These are phyloP conservation scores for Taxawa tesnikishii DNA, from an alignment of 2,329 filamentous ascomycete species.

Conservation along the genomic window DNA sequence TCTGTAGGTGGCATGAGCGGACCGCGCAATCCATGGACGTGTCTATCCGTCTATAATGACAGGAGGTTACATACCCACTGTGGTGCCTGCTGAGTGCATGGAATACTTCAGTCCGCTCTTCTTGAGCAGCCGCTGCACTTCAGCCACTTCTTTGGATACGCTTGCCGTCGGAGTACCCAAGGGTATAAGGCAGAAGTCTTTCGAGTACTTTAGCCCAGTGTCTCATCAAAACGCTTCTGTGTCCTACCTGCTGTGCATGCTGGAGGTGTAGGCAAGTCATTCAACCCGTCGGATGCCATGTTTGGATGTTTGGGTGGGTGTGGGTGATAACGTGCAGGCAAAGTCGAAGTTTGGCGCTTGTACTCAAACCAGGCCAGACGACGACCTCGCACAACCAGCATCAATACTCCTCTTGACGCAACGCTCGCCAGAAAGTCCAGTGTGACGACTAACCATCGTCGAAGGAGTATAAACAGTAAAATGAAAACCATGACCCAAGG, in stretches of 20 bases:
- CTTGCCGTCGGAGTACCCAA: conserved; percentile 44
- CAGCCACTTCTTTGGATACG: conserved; percentile 60
- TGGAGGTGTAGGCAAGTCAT: conserved; percentile 46
- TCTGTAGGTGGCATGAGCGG: conserved; percentile 42
- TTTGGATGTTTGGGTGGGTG: not conserved
- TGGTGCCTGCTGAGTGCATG: conserved; percentile 92
- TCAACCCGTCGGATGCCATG: conserved; percentile 18
- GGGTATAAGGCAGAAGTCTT: conserved; percentile 86
- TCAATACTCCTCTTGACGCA: no score
- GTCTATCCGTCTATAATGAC: no score
- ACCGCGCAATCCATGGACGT: no score
- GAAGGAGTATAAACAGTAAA: no score
- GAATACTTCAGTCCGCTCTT: conserved; percentile 68
- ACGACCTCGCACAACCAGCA: no score
- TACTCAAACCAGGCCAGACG: no score
- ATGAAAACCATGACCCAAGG: no score
- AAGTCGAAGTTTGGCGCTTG: no score
- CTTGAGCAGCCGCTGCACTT: conserved; percentile 74
- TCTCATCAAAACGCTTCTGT: not conserved
- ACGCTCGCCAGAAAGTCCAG: no score
- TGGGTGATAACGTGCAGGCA: no score
- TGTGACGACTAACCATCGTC: no score
- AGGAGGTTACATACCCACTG: conserved; percentile 62
- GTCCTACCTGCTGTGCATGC: conserved; percentile 52
- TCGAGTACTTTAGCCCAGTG: not conserved